A percentile compares a stretch with the other conserved stretches of the same genome.
Conservation (phyloP, 345 rosid species). For the Triadica sebifera region DNA sequence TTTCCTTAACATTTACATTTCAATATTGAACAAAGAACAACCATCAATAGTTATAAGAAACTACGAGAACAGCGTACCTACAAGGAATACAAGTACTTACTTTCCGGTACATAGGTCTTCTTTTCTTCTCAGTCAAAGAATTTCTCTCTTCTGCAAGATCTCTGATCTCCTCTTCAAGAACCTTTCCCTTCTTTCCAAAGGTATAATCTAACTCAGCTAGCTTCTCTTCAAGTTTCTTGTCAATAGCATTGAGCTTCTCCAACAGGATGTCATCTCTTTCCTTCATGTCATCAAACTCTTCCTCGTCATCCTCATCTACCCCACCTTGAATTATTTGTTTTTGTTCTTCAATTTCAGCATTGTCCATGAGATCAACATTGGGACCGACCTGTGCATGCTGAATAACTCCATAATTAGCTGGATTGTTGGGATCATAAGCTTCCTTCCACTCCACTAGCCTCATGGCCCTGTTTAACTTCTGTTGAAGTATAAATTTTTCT, state of each 20-base stretch:
- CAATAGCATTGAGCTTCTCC: constrained; percentile 73
- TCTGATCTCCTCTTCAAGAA: constrained; percentile 87
- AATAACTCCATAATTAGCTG: constrained; percentile 70
- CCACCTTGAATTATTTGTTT: constrained; percentile 25
- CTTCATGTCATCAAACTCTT: constrained; percentile 93
- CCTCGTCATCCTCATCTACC: constrained; percentile 46
- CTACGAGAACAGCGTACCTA: neutral
- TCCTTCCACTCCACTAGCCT: constrained; percentile 84
- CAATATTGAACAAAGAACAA: no score
- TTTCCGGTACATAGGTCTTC: constrained; percentile 74
- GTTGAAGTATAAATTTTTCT: constrained; percentile 82
- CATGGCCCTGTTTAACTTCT: constrained; percentile 82
- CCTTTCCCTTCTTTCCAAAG: constrained; percentile 87
- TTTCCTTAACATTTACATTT: neutral
- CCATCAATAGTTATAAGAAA: neutral
- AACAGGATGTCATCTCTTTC: constrained; percentile 74
- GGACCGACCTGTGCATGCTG: constrained; percentile 44
- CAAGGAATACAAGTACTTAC: constrained; percentile 37
- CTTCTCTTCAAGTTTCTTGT: constrained; percentile 78
- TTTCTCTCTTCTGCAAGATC: constrained; percentile 93
- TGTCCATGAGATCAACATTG: constrained; percentile 27
- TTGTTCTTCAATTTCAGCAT: constrained; percentile 42
- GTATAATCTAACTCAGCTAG: constrained; percentile 85
- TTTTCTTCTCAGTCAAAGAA: constrained; percentile 80
- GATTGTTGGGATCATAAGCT: constrained; percentile 82